Conservation (phyloP, 1,284 basidiomycete species). For the Coniferiporia weirii region DNA sequence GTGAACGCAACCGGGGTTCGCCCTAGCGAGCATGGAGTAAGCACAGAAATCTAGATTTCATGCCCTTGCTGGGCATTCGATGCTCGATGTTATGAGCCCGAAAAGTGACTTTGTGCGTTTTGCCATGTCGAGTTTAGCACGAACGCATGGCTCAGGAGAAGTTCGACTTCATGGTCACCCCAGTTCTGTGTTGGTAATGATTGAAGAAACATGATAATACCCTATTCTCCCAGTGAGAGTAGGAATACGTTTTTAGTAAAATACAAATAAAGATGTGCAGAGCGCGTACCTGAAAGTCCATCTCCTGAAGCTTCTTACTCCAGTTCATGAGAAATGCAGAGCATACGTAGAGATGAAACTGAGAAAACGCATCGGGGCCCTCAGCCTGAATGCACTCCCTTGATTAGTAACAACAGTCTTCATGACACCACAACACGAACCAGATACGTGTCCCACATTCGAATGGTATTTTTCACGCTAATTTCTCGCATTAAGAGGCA, state of each 20-base stretch:
- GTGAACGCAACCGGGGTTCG: background rate
- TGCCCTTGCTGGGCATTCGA: background rate
- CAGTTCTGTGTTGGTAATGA: slow-evolving; percentile 92
- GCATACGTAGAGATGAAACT: slow-evolving; percentile 95
- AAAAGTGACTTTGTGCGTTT: slow-evolving; percentile 89
- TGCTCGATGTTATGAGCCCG: slow-evolving; percentile 25
- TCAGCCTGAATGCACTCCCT: slow-evolving; percentile 59
- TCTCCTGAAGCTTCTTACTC: slow-evolving; percentile 83
- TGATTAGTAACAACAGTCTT: slow-evolving; percentile 1
- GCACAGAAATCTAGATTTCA: background rate
- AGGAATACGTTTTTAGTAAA: slow-evolving; percentile 8
- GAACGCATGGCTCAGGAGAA: slow-evolving; percentile 94
- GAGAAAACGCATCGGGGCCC: slow-evolving; percentile 91
- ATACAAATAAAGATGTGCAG: background rate
- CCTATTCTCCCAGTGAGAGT: slow-evolving; percentile 40
- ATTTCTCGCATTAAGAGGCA: slow-evolving; percentile 96
- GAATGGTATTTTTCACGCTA: slow-evolving; percentile 88
- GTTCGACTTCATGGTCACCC: slow-evolving; percentile 93
- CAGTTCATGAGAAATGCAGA: slow-evolving; percentile 91
- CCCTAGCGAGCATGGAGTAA: background rate
- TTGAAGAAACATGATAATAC: slow-evolving; percentile 99
- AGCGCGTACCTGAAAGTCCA: slow-evolving; percentile 94
- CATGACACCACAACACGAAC: slow-evolving; percentile 35
- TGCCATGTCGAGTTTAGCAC: slow-evolving; percentile 93
- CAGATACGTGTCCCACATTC: slow-evolving; percentile 99